Conservation (phyloP, 768 basidiomycete species). For the Mycena galericulata region DNA sequence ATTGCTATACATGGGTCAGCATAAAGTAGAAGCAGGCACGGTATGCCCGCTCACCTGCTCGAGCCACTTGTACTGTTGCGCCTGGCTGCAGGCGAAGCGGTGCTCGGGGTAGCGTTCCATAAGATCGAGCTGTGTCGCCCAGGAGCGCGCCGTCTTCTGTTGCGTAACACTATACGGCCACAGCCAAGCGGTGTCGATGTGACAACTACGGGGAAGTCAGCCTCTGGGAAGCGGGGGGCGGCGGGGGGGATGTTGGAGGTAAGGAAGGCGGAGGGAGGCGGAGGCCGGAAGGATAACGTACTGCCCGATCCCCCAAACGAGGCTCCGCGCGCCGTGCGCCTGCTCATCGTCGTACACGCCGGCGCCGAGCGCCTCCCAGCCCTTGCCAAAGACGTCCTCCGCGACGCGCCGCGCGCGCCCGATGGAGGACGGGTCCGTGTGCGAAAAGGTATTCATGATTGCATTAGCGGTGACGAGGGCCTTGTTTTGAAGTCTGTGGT, state of each 20-base stretch:
- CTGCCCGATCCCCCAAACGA: conserved; percentile 86
- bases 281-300: not conserved
- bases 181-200: conserved; percentile 91
- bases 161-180: conserved; percentile 98
- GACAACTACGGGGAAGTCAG: conserved; percentile 56
- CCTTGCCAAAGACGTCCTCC: conserved; percentile 80
- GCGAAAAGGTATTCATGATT: conserved; percentile 92
- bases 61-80: conserved; percentile 97
- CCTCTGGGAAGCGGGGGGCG: too few species aligned
- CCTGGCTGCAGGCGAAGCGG: conserved; percentile 87
- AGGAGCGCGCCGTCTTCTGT: conserved; percentile 96
- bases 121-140: conserved; percentile 97
- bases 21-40: not conserved
- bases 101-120: conserved; percentile 99
- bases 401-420: conserved; percentile 75
- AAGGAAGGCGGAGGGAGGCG: not conserved
- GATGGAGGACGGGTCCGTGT: conserved; percentile 68
- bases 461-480: conserved; percentile 80
- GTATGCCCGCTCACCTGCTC: conserved; percentile 68
- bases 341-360: conserved; percentile 76
- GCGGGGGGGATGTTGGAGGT: too few species aligned
- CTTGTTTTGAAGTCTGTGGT: conserved; percentile 76
- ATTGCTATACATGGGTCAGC: conserved; percentile 56
- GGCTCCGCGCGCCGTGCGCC: conserved; percentile 41
- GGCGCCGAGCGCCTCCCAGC: conserved; percentile 64